Base-by-base conservation (phyloP, 2,329 filamentous ascomycete species). In the Trichocomaceae sp. region DNA sequence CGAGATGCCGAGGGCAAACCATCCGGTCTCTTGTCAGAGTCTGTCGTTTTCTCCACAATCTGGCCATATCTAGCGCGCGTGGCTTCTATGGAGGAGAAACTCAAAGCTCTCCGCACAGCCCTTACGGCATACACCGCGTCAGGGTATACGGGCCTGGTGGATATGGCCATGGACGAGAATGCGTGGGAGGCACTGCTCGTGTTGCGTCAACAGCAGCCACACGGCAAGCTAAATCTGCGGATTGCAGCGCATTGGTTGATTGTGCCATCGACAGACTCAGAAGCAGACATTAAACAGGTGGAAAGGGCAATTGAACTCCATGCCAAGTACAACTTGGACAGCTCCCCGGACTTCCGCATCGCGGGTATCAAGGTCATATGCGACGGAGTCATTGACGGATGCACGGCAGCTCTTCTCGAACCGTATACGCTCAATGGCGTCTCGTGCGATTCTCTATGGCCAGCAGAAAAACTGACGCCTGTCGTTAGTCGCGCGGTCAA, bases 151-250 rank as follows among this genome's bases (percentile, higher is more conserved):
- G 75, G 76, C 2, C 64, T 77, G 35, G 69, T 79, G 6, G 77
- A 79, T 47, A 79, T 79, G 77, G 77, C 76, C 19, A 79, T 78
- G 75, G 75, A 79, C 52, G 76, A 79, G 33, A 68, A 69, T 20
- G 68, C 69, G 1, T 79, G 77, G 77, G 72, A 72, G 44, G 68
- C 75, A 0, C 60, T 79, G 20, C 63, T 73, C 3, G 62, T 69
- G 5, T 65, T 77, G 20, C 69, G 66, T n/a, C 60, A 63, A n/a
- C 56, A 52, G 44, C 47, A 55, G 51, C 50, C 41, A 33, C 61
- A 68, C 1, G 69, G 69, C 1, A 47, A 59, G 1, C 59, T 77
- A 3, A 71, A 73, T 0, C 65, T 79, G 29, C 71, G 76, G 6
- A 65, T 79, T 13, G 75, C 74, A 7, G 75, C 70, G 12, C 73